Percentiles rank a stretch among this genome's conserved stretches.
Conservation (phyloP, 2,329 filamentous ascomycete species). For the Alternaria longipes region DNA sequence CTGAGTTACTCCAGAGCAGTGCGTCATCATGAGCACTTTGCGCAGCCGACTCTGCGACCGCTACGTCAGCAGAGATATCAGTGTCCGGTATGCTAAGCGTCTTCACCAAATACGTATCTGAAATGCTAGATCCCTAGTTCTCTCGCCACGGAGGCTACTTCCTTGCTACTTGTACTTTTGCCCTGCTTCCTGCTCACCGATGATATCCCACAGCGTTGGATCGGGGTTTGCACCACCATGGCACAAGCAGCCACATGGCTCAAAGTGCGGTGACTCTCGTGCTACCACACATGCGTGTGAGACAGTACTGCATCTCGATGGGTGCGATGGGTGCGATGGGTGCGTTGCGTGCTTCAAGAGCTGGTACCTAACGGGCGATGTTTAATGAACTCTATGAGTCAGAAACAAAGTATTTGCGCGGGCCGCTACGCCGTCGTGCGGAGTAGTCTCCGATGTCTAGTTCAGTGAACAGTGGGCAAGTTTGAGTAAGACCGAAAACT, state of each 20-base stretch:
- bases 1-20: background rate
- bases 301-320: background rate
- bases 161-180: background rate
- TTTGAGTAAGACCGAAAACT: background rate
- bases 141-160: background rate
- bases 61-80: background rate
- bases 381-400: background rate
- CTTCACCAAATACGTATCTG: background rate
- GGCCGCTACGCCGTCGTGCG: background rate
- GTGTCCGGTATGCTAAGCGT: background rate
- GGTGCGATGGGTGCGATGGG: background rate
- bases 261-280: conserved; percentile 20
- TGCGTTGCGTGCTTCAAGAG: background rate
- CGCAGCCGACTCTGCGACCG: background rate
- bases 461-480: background rate
- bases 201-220: conserved; percentile 1
- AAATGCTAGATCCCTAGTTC: background rate
- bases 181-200: background rate
- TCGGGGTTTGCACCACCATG: background rate
- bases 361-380: background rate
- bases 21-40: background rate
- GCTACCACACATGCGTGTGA: background rate
- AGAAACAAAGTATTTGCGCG: background rate
- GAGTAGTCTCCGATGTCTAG: background rate
- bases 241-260: conserved; percentile 21